Evolutionary conservation across 2,329 filamentous ascomycete species (phyloP), one percentile per base, ranked within the genome.

Genomic region (Trichoderma semiorbis): DNA sequence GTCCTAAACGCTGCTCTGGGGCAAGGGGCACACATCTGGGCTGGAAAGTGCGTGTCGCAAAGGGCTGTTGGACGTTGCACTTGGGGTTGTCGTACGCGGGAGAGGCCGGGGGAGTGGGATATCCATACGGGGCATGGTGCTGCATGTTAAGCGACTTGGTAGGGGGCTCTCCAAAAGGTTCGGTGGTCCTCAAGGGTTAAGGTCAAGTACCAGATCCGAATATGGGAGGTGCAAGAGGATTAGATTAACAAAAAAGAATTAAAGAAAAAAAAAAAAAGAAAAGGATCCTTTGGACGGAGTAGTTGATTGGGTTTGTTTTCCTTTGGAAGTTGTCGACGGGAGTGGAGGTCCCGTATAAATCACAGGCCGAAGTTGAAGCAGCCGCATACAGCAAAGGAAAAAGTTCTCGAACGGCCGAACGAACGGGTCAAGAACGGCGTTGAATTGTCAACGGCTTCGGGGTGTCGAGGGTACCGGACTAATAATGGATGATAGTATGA

Each of bases 1-100:
- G 90, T 81, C 95, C 95, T 86, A 98, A 84, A 79, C 94, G 91
- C 80, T 95, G 93, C 87, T 97, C 93, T 55, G 95, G 94, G 70
- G 89, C 83, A 77, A 88, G 84, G 74, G 89, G 90, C 69, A 87
- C 83, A 77, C 83, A 88, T 76, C 83, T 83, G 65, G 84, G 78
- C 73, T 82, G 83, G 75, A 81, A 84, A 73, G 80, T 80, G 73
- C 82, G 81, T 21, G 80, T 74, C 47, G 78, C 78, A 73, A 79
- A 81, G 34, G 75, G 74, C 70, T 74, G 81, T 68, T 78, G 82
- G 74, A 82, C 81, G 67, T 80, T 78, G 77, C 81, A 85, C 80
- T 85, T 85, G 75, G 79, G 78, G 74, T 84, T 81, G 78, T 87
- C 85, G 83, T 87, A 85, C 72, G 83, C 82, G 73, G 87, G 87